Evolutionary conservation across 2,329 filamentous ascomycete genomes (phyloP).

Genomic region (Juglanconis juglandina): DNA sequence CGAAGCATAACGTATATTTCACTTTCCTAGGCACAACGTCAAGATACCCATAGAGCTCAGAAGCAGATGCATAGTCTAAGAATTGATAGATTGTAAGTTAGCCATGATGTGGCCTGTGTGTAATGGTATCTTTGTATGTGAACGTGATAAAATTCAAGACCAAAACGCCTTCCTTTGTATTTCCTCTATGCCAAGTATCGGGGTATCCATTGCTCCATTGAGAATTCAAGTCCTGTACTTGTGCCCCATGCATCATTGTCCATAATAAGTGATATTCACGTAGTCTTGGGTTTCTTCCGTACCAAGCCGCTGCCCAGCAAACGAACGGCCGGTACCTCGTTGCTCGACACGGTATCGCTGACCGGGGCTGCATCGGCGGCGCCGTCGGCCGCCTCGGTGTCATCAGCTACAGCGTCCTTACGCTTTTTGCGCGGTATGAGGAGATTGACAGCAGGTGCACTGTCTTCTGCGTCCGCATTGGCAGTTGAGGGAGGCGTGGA

Average conservation of each 20-base stretch:
- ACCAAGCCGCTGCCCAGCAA: conserved; percentile 38
- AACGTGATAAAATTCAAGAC: background rate
- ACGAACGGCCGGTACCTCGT: conserved; percentile 26
- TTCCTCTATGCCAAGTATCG: background rate
- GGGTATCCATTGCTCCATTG: conserved; percentile 11
- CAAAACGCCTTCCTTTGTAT: conserved; percentile 6
- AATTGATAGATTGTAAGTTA: background rate
- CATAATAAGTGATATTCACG: background rate
- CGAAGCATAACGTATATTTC: background rate
- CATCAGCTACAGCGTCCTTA: conserved; percentile 17
- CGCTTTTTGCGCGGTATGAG: conserved; percentile 16
- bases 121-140: background rate
- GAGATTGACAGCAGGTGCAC: background rate
- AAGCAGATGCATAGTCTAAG: background rate
- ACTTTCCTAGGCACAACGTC: background rate
- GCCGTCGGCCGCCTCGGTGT: background rate
- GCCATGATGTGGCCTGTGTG: background rate
- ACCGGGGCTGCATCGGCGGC: conserved; percentile 12
- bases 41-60: conserved; percentile 15
- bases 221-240: background rate
- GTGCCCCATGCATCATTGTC: background rate
- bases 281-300: conserved; percentile 39
- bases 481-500: background rate
- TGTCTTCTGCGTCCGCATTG: background rate
- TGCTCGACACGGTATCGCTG: background rate